These are phyloP conservation scores for Paramyrothecium sp. DNA, from an alignment of 2,329 filamentous ascomycete genomes.

Conservation along the genomic window DNA sequence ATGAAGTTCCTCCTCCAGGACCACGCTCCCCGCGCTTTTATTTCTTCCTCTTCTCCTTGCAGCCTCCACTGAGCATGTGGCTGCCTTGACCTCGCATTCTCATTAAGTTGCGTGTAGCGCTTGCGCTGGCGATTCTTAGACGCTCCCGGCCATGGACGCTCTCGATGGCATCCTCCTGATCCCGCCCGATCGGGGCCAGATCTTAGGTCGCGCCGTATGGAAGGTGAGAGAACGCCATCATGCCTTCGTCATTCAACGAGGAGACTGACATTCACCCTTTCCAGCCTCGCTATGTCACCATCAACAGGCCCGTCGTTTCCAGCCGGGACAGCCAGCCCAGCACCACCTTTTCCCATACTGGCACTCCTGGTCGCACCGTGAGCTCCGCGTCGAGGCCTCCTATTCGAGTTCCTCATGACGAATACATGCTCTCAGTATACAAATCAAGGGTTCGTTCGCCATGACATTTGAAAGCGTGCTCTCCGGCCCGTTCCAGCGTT, in stretches of 20 bases:
- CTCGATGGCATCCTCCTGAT: constrained; percentile 47
- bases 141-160: constrained; percentile 29
- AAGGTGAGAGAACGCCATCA: constrained; percentile 38
- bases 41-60: not conserved
- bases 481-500: no score
- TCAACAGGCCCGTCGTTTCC: constrained; percentile 38
- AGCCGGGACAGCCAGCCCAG: constrained; percentile 33
- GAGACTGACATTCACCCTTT: constrained; percentile 8
- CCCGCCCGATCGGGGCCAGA: constrained; percentile 49
- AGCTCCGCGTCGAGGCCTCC: constrained; percentile 35
- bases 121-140: constrained; percentile 2
- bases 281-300: constrained; percentile 59
- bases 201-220: constrained; percentile 50
- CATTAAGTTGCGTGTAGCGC: not conserved
- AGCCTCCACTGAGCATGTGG: not conserved
- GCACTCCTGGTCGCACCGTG: constrained; percentile 36
- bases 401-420: constrained; percentile 34
- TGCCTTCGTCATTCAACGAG: constrained; percentile 1
- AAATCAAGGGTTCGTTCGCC: constrained; percentile 49
- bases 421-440: constrained; percentile 51
- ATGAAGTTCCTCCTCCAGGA: no score
- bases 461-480: not conserved
- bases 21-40: not conserved
- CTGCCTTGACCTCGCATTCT: not conserved
- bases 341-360: constrained; percentile 35